Evolutionary conservation across 1,284 basidiomycete species (phyloP).

Genomic region (Cryptococcus jaspeensis): DNA sequence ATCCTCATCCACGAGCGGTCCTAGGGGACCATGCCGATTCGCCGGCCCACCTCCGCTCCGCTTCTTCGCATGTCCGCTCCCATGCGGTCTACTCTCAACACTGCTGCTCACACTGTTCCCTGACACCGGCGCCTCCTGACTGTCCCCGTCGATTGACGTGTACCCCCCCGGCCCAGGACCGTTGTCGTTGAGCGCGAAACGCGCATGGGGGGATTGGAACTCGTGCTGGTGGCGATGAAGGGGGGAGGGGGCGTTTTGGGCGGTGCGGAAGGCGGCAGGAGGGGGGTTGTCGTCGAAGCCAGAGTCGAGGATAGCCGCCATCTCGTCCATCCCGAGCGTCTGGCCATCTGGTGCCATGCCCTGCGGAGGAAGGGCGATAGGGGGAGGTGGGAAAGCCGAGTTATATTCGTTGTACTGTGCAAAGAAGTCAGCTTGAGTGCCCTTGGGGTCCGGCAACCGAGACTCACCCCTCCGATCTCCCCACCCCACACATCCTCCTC

Average conservation of each 20-base stretch:
- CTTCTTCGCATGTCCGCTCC: conserved; percentile 43
- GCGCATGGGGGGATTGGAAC: conserved; percentile 5
- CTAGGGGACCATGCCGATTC: conserved; percentile 40
- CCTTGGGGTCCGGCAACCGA: conserved; percentile 6
- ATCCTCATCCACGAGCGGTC: conserved; percentile 38
- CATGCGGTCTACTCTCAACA: conserved; percentile 27
- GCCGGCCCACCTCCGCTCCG: conserved; percentile 31
- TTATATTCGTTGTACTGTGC: conserved; percentile 76
- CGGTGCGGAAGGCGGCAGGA: conserved; percentile 15
- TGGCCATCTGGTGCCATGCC: conserved; percentile 56
- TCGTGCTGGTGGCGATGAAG: conserved; percentile 29
- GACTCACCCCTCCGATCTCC: conserved; percentile 56
- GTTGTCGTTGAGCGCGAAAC: conserved; percentile 6
- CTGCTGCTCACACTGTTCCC: conserved; percentile 21
- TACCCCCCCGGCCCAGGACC: conserved; percentile 2
- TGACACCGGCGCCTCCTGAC: conserved; percentile 15
- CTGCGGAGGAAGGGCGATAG: conserved; percentile 62
- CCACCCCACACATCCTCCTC: conserved; percentile 89
- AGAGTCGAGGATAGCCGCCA: conserved; percentile 82
- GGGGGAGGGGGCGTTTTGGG: conserved; percentile 22
- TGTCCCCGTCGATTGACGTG: conserved; percentile 8
- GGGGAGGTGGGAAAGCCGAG: conserved; percentile 73
- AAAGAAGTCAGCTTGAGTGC: neutral
- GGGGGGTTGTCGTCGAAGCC: conserved; percentile 71
- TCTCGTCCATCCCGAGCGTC: conserved; percentile 68